Base-by-base conservation (phyloP, 73 alveolate genomes). In the Tetrahymena malaccensis region DNA sequence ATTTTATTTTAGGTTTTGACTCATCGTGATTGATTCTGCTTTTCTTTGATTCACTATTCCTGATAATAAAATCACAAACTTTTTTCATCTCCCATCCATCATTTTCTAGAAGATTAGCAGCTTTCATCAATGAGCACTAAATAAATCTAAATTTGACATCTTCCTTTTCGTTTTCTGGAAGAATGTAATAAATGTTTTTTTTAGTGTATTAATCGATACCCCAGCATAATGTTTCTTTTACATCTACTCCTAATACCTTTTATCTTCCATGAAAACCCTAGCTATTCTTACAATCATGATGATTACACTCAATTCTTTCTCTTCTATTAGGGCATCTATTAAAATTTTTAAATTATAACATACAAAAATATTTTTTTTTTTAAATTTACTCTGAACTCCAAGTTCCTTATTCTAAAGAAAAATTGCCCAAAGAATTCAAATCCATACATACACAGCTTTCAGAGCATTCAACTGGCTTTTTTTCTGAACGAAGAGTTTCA, bases 151-250 rank as follows among this genome's bases (percentile, higher is more conserved):
- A 98, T 6, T 98, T 97, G 94, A 98, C 97, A 33, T 97, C 98
- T 94, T 98, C 96, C 94, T 97, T 96, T 93, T 85, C 94, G 43
- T 95, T 96, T 43, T 95, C 93, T 94, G 99, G 99, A 34, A 99
- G 83, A 57, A 97, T 94, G 84, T 96, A 83, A 96, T 98, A 96
- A 40, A 99, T 95, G 93, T 98, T 98, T 57, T 98, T 95, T 55
- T 98, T 97, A 1, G 99, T 99, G 96, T 96, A 98, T 94, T 97
- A 94, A 95, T 99, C 99, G 43, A 99, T 97, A 22, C 99, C 99
- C 99, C 99, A 99, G 58, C 99, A 95, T 70, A 96, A 94, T 93
- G 97, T 98, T 97, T 98, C 99, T 95, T 70, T 70, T 5, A 70
- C 89, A 70, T 70, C 89, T 70, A 31, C 37, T 27, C 89, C 89